phyloP scores from a whole-genome alignment of 1,284 basidiomycete species.

The Cryptococcus sp. region DNA sequence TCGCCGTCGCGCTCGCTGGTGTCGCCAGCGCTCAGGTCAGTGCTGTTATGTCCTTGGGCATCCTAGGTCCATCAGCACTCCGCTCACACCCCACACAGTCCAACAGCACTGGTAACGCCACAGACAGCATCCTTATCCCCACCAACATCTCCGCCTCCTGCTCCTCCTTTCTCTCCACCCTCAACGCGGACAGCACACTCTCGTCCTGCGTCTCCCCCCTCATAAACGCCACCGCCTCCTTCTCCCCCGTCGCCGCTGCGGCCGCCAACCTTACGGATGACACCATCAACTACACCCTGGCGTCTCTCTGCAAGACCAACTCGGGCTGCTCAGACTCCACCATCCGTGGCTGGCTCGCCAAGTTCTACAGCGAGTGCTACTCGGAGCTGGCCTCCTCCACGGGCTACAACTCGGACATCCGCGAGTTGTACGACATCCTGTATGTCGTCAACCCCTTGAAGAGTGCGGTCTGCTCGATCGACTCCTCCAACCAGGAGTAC shows the following conservation, averaged over 20 bases:
- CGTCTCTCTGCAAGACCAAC: conserved; percentile 58
- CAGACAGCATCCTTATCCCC: conserved; percentile 50
- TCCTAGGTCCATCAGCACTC: neutral
- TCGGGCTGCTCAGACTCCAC: conserved; percentile 59
- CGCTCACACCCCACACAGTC: conserved; percentile 1
- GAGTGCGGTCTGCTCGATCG: conserved; percentile 68
- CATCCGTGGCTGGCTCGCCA: conserved; percentile 61
- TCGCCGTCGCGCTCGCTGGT: conserved; percentile 11
- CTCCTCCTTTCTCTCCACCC: conserved; percentile 57
- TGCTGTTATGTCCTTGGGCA: neutral
- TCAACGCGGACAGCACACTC: conserved; percentile 63
- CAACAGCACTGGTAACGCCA: conserved; percentile 2
- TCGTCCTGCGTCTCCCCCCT: conserved; percentile 64
- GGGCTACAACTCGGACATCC: conserved; percentile 54
- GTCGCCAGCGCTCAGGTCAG: conserved; percentile 9
- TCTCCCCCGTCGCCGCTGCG: conserved; percentile 55
- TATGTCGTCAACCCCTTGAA: conserved; percentile 67
- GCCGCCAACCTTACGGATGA: conserved; percentile 55
- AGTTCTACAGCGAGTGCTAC: conserved; percentile 67
- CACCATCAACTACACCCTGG: conserved; percentile 58
- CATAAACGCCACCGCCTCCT: conserved; percentile 60
- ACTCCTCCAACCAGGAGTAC: conserved; percentile 61
- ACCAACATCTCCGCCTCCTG: conserved; percentile 61
- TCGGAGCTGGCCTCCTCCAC: conserved; percentile 59
- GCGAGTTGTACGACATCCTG: conserved; percentile 69